These are phyloP conservation scores for Adansonia gregorii DNA, from an alignment of 441 rosid genomes.

Conservation along the genomic window DNA sequence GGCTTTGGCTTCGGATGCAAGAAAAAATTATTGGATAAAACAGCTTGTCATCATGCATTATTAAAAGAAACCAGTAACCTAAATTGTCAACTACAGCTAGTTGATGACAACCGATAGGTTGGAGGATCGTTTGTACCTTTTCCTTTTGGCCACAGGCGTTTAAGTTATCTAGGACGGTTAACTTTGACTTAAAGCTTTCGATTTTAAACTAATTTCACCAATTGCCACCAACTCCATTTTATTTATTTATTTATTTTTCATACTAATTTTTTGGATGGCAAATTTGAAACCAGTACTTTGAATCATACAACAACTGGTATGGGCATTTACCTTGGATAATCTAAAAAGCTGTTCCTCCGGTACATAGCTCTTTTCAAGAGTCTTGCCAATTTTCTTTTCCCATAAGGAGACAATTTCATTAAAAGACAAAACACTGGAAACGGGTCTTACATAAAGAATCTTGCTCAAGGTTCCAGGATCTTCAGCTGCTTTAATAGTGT, in stretches of 20 bases:
- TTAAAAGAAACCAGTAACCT: not conserved
- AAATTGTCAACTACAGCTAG: not conserved
- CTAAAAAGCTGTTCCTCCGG: constrained; percentile 50
- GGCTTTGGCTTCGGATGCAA: constrained; percentile 1
- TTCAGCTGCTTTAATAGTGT: constrained; percentile 54
- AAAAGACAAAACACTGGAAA: constrained; percentile 50
- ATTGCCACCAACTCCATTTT: not conserved
- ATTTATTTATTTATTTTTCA: not conserved
- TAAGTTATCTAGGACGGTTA: not conserved
- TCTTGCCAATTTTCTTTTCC: constrained; percentile 60
- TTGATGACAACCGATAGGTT: not conserved
- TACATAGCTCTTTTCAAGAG: constrained; percentile 49
- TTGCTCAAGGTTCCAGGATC: constrained; percentile 61
- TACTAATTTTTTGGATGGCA: not conserved
- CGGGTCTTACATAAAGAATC: constrained; percentile 53
- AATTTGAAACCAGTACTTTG: not conserved
- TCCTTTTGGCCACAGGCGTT: not conserved
- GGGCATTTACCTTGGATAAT: constrained; percentile 44
- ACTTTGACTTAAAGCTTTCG: constrained; percentile 2
- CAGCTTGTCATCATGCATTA: constrained; percentile 2
- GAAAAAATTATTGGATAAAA: not conserved
- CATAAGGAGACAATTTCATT: constrained; percentile 57
- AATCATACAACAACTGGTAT: not conserved
- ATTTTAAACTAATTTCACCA: not conserved
- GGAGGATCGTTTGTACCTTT: not conserved